Percentiles rank a stretch among this genome's conserved stretches.
phyloP scores from a whole-genome alignment of 768 basidiomycete genomes.

The Rhodotorula diobovata region DNA sequence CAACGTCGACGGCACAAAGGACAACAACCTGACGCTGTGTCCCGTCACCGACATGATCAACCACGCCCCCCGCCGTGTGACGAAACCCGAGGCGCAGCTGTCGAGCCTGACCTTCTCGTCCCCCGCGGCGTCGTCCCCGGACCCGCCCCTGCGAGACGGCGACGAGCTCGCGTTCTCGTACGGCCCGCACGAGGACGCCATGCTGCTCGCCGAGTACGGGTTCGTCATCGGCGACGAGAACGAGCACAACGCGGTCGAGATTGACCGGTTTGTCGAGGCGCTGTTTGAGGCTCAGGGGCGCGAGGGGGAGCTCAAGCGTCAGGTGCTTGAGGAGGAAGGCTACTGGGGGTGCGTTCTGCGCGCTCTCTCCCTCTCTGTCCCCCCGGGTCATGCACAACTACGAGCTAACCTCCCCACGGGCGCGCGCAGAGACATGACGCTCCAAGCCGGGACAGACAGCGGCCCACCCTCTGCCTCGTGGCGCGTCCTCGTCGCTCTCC shows the following conservation, averaged over 20 bases:
- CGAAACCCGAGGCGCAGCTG: constrained; percentile 26
- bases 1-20: constrained; percentile 56
- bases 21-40: constrained; percentile 77
- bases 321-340: constrained; percentile 58
- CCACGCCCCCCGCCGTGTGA: constrained; percentile 36
- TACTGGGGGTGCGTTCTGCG: constrained; percentile 72
- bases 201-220: constrained; percentile 83
- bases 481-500: constrained; percentile 34
- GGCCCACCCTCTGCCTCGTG: constrained; percentile 17
- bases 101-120: constrained; percentile 41
- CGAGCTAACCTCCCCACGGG: no score
- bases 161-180: constrained; percentile 75
- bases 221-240: constrained; percentile 54
- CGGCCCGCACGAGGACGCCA: constrained; percentile 70
- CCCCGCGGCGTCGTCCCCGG: constrained; percentile 50
- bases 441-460: constrained; percentile 26
- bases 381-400: no score
- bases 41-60: constrained; percentile 74
- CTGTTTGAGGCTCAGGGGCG: constrained; percentile 53
- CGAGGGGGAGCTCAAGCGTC: constrained; percentile 54
- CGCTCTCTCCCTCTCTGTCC: not conserved
- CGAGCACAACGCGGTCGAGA: constrained; percentile 53
- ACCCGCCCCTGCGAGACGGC: constrained; percentile 51
- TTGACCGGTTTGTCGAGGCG: constrained; percentile 57
- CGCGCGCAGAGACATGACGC: constrained; percentile 37